Conservation (phyloP, 257 asterid genomes). For the Verbascum thapsus region DNA sequence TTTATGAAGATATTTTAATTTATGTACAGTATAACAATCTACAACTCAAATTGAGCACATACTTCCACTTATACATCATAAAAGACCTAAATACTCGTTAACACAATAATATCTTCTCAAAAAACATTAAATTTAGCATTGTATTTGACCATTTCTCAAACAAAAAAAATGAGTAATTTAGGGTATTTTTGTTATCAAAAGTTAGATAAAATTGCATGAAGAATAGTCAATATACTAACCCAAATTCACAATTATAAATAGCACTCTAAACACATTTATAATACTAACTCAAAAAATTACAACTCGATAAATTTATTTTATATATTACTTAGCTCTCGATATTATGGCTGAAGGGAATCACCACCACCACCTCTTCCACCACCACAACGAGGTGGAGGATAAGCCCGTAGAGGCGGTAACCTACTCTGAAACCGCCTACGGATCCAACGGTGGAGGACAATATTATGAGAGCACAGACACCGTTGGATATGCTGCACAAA, state of each 20-base stretch:
- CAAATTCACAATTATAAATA: constrained; percentile 27
- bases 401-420: constrained; percentile 32
- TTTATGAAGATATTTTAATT: too few relatives aligned
- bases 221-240: neutral
- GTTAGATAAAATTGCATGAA: constrained; percentile 6
- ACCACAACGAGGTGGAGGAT: constrained; percentile 51
- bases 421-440: constrained; percentile 39
- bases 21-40: too few relatives aligned
- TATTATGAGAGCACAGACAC: constrained; percentile 31
- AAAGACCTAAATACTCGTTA: too few relatives aligned
- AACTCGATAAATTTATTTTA: neutral
- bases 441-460: constrained; percentile 14
- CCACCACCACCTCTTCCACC: constrained; percentile 46
- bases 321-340: neutral
- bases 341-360: constrained; percentile 53
- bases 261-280: neutral
- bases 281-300: neutral
- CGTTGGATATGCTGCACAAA: constrained; percentile 4
- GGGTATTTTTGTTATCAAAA: neutral
- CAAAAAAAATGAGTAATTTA: neutral
- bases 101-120: too few relatives aligned
- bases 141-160: neutral
- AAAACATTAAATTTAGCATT: too few relatives aligned
- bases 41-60: too few relatives aligned
- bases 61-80: too few relatives aligned